These are phyloP conservation scores for Musa itinerans DNA, from an alignment of 176 grass and related monocot genomes.

Conservation along the genomic window DNA sequence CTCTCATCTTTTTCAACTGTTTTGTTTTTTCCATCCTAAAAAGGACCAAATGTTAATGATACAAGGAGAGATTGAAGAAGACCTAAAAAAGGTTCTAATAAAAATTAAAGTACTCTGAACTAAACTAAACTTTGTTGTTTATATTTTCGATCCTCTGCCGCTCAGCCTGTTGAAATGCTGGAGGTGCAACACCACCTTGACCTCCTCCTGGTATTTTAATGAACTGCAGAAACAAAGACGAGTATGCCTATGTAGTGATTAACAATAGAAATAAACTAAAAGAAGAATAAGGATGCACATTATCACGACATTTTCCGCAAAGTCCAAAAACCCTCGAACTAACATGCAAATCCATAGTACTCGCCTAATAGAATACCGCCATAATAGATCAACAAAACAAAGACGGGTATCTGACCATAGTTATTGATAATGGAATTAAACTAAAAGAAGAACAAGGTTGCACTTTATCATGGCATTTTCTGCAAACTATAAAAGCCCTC, in stretches of 20 bases:
- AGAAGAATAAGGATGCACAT: conserved; percentile 25
- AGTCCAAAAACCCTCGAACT: conserved; percentile 28
- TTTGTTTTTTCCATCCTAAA: conserved; percentile 27
- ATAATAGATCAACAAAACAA: neutral
- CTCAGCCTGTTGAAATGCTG: conserved; percentile 81
- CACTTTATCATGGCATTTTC: conserved; percentile 75
- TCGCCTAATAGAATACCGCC: no score
- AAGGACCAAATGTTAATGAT: no score
- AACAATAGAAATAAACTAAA: no score
- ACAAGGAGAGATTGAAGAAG: no score
- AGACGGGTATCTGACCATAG: neutral
- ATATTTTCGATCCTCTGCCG: conserved; percentile 18
- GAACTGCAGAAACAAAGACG: conserved; percentile 33
- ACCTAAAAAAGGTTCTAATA: no score
- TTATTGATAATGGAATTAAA: no score
- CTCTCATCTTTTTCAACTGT: conserved; percentile 18
- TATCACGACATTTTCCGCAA: conserved; percentile 72
- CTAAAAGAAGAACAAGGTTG: no score
- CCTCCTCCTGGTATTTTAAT: conserved; percentile 65
- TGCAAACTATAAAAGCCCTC: conserved; percentile 47
- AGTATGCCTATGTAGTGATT: neutral
- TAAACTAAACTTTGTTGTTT: no score
- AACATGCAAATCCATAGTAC: no score
- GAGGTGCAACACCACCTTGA: conserved; percentile 61
- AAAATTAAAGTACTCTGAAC: no score